Base-by-base conservation (phyloP, 371 early-diverging fungal genomes). In the Capniomyces stellatus region DNA sequence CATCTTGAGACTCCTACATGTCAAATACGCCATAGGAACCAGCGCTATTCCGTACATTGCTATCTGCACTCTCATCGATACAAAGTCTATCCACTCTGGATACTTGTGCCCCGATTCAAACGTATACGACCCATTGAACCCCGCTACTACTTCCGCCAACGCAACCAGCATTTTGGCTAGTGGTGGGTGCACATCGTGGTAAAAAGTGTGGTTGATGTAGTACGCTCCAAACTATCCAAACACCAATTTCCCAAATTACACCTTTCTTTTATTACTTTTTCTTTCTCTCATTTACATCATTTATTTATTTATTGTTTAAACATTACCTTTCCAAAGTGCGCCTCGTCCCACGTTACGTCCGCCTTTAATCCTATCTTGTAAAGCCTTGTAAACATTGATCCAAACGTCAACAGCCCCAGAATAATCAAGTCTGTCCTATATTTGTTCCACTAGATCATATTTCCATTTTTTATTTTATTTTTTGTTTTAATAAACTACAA, bases 111-210 rank as follows among this genome's bases (percentile, higher is more conserved):
- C 94, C 13, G 92, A 92, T 39, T 85, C 81, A 60, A 99, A 99
- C 2, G 70, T 75, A 63, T 93, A 99, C 0, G 77, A 69, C 2
- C 90, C 92, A 65, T 92, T 71, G 61, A 91, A 96, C 1, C 89
- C 87, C 25, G 84, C 86, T 10, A 99, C 47, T 30, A 78, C 68
- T 46, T 92, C 98, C 13, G 93, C 79, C 8, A 98, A 68, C 1
- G 90, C 98, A 15, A 92, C 85, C 24, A 99, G 73, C 75, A 99
- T 90, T 71, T 99, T 99, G 46, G 99, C 99, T 43, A 98, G 76
- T 0, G 99, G 99, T 42, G 99, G 99, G 73, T 99, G 99, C 1
- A 98, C 99, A 70, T 99, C 99, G 68, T 95, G 96, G 67, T 98
- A 87, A 64, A 98, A 99, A 41, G 86, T 84, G 43, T 81, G 77